Evolutionary conservation across 495 filamentous ascomycete genomes (phyloP), one percentile per base, ranked within the genome.

Genomic region (Lophiotrema nucula): DNA sequence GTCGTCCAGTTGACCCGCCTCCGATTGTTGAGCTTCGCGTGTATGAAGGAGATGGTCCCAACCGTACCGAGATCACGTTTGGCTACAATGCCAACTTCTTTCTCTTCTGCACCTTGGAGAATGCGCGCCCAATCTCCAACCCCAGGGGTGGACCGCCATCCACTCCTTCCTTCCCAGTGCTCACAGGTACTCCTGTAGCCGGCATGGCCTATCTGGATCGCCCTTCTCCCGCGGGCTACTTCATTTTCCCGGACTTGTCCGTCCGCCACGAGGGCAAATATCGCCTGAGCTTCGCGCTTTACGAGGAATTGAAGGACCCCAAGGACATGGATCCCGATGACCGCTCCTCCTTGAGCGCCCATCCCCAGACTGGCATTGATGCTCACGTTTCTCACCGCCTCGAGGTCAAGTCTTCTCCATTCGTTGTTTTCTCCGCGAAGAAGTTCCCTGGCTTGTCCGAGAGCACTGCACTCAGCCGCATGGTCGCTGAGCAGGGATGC

Each of bases 181-280:
- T 98, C 60, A 98, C 95, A 1, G 93, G 93, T 65, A 91, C 95
- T 62, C 91, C 92, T 1, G 93, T 97, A 5, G 95, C 95, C 37
- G 95, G 93, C 37, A 95, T 97, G 79, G 92, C 92, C 19, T 97
- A 97, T 70, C 78, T 98, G 23, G 93, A 98, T 66, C 90, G 95
- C 24, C 93, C 93, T 0, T 78, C 76, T 19, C 90, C 89, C 38
- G 93, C 92, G 42, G 93, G 95, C 50, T 98, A 97, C 73, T 98
- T 98, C 70, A 87, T 98, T 72, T 98, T 98, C 67, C 93, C 95
- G 0, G 93, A 98, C 73, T 77, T 98, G 33, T 97, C 93, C 0
- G 93, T 98, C 46, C 88, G 95, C 48, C 92, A 97, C 70, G 93
- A 98, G 70, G 93, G 93, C 47, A 85, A 87, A 50, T 98, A 96